Evolutionary conservation across 345 rosid species (phyloP).

Genomic region (Gossypium herbaceum): DNA sequence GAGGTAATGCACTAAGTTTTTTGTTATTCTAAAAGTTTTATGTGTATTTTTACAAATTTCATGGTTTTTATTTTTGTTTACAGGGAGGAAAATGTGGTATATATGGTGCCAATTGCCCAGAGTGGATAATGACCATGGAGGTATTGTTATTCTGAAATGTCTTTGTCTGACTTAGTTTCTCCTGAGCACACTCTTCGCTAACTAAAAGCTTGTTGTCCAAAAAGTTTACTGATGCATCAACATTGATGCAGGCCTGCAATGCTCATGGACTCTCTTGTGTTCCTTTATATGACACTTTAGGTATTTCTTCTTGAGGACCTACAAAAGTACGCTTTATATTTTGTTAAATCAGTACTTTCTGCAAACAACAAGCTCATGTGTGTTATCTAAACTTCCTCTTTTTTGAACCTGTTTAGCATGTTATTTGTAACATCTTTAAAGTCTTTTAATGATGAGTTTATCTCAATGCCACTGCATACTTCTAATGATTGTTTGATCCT

Average conservation of each 20-base stretch:
- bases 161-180: conserved; percentile 1
- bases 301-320: conserved; percentile 34
- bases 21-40: neutral
- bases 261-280: conserved; percentile 97
- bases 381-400: neutral
- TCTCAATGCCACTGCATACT: neutral
- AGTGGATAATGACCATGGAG: conserved; percentile 99
- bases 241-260: conserved; percentile 83
- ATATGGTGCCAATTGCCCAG: conserved; percentile 80
- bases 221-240: conserved; percentile 14
- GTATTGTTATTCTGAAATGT: conserved; percentile 30
- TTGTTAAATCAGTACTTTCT: neutral
- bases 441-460: neutral
- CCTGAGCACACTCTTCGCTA: neutral
- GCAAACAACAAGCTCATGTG: neutral
- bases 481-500: conserved; percentile 7
- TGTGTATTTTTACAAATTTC: neutral
- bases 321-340: neutral
- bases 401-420: neutral
- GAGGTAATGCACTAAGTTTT: conserved; percentile 41
- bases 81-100: conserved; percentile 90
- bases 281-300: conserved; percentile 95
- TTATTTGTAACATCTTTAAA: neutral
- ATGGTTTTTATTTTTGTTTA: conserved; percentile 9
- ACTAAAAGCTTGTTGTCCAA: neutral